These are phyloP conservation scores for Diplotaxis tenuifolia DNA, from an alignment of 345 rosid genomes.

Conservation along the genomic window DNA sequence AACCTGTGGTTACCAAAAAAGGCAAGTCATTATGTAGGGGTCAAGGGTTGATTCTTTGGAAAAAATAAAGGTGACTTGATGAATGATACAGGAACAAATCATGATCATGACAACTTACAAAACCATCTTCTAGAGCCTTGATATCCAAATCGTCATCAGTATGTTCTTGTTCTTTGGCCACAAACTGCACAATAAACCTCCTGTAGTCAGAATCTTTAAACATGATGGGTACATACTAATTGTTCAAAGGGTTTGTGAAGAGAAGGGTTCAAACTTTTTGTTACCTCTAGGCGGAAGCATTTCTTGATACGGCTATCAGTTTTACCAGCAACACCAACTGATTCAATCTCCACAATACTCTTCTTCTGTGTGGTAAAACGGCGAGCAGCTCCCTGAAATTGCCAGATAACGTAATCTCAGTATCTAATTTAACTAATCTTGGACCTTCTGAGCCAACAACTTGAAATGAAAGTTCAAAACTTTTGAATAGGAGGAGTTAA, in stretches of 20 bases:
- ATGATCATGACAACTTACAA: conserved; percentile 49
- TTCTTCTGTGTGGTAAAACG: conserved; percentile 52
- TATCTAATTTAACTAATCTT: neutral
- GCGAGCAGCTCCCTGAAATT: conserved; percentile 60
- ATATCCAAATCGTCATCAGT: conserved; percentile 60
- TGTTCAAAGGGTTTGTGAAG: neutral
- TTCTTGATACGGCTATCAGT: conserved; percentile 56
- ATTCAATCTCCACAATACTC: conserved; percentile 56
- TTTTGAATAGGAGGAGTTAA: conserved; percentile 7
- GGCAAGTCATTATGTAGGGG: no score
- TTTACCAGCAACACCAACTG: conserved; percentile 69
- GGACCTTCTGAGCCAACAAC: conserved; percentile 14
- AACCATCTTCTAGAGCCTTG: conserved; percentile 66
- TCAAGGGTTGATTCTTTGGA: no score
- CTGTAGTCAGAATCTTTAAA: neutral
- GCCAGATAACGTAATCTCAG: neutral
- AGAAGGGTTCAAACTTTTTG: neutral
- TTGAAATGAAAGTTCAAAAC: no score
- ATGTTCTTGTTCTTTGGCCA: conserved; percentile 56
- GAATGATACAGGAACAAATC: neutral
- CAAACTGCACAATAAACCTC: conserved; percentile 58
- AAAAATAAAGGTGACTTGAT: no score
- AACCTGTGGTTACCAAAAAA: conserved; percentile 45
- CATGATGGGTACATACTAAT: neutral
- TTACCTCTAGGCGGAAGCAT: conserved; percentile 71